Evolutionary conservation across 345 rosid species (phyloP), one percentile per base, ranked within the genome.

Genomic region (Pseudoturritis turrita): DNA sequence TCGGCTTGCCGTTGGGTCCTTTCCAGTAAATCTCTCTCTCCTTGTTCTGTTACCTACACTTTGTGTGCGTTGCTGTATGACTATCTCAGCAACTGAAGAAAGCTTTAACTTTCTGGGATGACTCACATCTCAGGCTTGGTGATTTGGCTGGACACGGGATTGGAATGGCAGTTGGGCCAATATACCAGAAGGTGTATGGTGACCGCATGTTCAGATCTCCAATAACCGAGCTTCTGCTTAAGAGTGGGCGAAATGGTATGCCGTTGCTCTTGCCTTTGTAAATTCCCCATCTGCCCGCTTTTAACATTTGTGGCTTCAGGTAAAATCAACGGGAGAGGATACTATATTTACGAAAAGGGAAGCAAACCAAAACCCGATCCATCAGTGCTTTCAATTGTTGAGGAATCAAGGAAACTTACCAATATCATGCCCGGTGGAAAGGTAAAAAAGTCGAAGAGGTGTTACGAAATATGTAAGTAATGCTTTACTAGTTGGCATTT

Each of bases 1-100:
- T 95, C 39, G 99, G 99, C 84, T 74, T 95, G 65, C 97, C 99
- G 5, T 76, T 91, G 21, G 99, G 99, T 40, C 99, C 99, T 75
- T 89, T 91, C 85, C 89, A 81, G 99, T 95, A 88, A 89, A 26
- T 25, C 40, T 78, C 85, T 80, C 49, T 47, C 70, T 33, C 51
- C 7, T 71, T 68, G 41, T 78, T 18, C 11, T 21, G 10, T 51
- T 18, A 68, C 49, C 15, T 36, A 35, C 54, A 40, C 19, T 52
- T 37, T 49, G 19, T 63, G 36, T 60, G 62, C 62, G 47, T 67
- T 60, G n/a, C 22, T 60, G 33, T 51, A 52, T 75, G 55, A 37
- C 10, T 37, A 45, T 70, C 19, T 46, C 59, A 54, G 39, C 53
- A 21, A 54, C 71, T 63, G 22, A 70, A 54, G 59, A 37, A 29